phyloP scores from a whole-genome alignment of 2,329 filamentous ascomycete genomes.

The Beauveria brongniartii region DNA sequence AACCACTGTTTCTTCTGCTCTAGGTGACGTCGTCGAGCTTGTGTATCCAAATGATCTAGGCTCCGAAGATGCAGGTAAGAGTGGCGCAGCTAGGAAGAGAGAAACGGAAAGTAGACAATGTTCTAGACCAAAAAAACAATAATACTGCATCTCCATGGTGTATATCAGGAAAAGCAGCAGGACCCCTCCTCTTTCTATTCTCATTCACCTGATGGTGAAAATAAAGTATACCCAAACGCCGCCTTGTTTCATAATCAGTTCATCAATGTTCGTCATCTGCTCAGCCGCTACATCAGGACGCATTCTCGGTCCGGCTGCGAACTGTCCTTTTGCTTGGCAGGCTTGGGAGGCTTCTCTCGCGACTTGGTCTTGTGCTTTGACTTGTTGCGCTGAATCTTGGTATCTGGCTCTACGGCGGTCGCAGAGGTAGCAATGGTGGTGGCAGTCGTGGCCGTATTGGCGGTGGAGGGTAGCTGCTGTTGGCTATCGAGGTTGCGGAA shows the following conservation, averaged over 20 bases:
- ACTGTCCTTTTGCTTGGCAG: slow-evolving; percentile 15
- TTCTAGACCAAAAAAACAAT: neutral
- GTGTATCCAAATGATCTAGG: neutral
- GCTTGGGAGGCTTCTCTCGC: slow-evolving; percentile 31
- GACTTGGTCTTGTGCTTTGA: slow-evolving; percentile 30
- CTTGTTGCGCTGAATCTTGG: slow-evolving; percentile 20
- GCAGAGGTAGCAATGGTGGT: neutral
- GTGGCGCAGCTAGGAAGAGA: neutral
- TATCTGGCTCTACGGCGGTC: slow-evolving; percentile 13
- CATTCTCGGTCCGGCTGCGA: slow-evolving; percentile 40
- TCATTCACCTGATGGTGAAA: neutral
- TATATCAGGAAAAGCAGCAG: neutral
- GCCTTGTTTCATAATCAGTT: neutral
- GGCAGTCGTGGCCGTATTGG: neutral
- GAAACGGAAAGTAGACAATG: neutral
- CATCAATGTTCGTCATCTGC: neutral
- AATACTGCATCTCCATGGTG: neutral
- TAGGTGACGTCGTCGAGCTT: neutral
- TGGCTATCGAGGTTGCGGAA: slow-evolving; percentile 28
- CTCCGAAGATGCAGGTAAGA: neutral
- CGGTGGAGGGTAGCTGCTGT: neutral
- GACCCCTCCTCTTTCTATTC: neutral
- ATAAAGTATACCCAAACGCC: neutral
- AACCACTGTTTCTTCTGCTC: neutral
- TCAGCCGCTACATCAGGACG: slow-evolving; percentile 32